Percentiles rank a stretch among this genome's conserved stretches.
Evolutionary conservation across 805 yeast genomes (phyloP).

Genomic region (Metschnikowia hibisci): DNA sequence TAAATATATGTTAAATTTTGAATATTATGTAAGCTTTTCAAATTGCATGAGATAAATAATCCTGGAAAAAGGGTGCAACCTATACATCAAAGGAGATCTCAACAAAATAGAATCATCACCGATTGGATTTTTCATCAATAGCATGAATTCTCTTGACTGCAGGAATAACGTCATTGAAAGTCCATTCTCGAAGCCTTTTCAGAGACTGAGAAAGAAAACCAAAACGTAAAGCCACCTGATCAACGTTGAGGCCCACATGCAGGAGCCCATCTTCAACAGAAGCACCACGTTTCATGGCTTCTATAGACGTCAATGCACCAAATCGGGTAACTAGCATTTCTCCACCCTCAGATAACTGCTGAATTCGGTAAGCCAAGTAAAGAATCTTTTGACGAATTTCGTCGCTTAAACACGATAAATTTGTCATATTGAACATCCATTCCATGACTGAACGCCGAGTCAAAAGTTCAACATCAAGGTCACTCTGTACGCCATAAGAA

Average conservation of each 20-base stretch:
- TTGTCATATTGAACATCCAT: constrained; percentile 54
- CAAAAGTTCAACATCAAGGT: constrained; percentile 51
- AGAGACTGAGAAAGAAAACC: constrained; percentile 37
- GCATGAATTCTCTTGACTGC: constrained; percentile 40
- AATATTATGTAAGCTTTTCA: too few relatives aligned
- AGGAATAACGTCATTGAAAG: constrained; percentile 44
- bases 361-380: constrained; percentile 43
- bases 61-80: neutral
- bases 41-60: neutral
- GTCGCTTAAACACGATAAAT: constrained; percentile 23
- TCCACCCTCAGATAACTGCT: constrained; percentile 51
- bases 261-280: constrained; percentile 3
- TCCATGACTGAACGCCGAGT: constrained; percentile 59
- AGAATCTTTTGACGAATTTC: constrained; percentile 35
- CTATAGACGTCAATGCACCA: constrained; percentile 34
- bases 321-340: constrained; percentile 57
- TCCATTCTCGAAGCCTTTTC: constrained; percentile 64
- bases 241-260: constrained; percentile 39
- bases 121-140: too few relatives aligned
- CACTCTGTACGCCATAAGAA: constrained; percentile 41
- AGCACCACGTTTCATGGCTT: constrained; percentile 20
- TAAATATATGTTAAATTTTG: too few relatives aligned
- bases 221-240: constrained; percentile 45
- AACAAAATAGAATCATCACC: too few relatives aligned
- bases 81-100: too few relatives aligned